These are phyloP conservation scores for Tubosaeta sp. DNA, from an alignment of 768 basidiomycete species.

Conservation along the genomic window DNA sequence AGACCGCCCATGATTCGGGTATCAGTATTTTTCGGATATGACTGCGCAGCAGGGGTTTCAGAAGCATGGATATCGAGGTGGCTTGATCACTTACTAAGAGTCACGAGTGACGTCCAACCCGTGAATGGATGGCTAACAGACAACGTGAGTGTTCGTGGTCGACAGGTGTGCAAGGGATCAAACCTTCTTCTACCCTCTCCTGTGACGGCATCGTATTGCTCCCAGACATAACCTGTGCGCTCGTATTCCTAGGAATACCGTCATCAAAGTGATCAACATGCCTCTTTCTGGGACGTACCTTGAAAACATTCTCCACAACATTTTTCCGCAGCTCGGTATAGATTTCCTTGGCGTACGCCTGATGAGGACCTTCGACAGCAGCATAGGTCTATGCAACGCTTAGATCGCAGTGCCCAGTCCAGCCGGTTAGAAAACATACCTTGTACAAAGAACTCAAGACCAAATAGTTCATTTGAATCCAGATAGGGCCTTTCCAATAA, in stretches of 20 bases:
- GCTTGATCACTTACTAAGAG: slow-evolving; percentile 63
- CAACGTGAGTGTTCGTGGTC: slow-evolving; percentile 4
- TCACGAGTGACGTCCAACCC: slow-evolving; percentile 90
- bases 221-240: slow-evolving; percentile 94
- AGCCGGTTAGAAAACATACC: slow-evolving; percentile 34
- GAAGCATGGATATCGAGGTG: not conserved
- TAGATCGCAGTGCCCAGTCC: not conserved
- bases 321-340: slow-evolving; percentile 80
- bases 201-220: slow-evolving; percentile 85
- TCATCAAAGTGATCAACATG: slow-evolving; percentile 5
- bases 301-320: slow-evolving; percentile 79
- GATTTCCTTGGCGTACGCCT: slow-evolving; percentile 67
- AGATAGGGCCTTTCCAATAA: slow-evolving; percentile 97
- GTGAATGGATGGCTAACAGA: slow-evolving; percentile 85
- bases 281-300: slow-evolving; percentile 35
- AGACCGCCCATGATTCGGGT: not conserved
- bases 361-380: slow-evolving; percentile 74
- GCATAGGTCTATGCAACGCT: slow-evolving; percentile 63
- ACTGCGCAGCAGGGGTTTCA: slow-evolving; percentile 36
- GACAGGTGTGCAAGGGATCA: slow-evolving; percentile 13
- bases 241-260: slow-evolving; percentile 66
- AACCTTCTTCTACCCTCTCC: slow-evolving; percentile 86
- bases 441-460: slow-evolving; percentile 75
- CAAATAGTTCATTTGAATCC: slow-evolving; percentile 98
- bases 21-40: slow-evolving; percentile 64